These are phyloP conservation scores for Solanum bukasovii DNA, from an alignment of 257 asterid species.

Conservation along the genomic window DNA sequence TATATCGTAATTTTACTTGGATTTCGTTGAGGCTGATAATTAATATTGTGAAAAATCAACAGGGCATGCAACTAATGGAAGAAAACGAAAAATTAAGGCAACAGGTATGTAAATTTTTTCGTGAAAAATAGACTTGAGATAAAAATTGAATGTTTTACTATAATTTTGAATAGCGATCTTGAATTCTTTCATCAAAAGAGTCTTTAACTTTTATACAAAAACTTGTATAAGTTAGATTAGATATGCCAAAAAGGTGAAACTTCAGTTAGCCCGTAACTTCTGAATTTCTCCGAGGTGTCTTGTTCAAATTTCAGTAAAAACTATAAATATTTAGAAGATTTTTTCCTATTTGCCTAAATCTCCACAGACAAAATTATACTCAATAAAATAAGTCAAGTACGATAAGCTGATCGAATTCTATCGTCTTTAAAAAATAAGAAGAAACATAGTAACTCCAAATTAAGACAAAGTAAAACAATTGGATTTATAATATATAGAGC, in stretches of 20 bases:
- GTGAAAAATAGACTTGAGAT: too few species aligned
- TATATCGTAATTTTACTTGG: background rate
- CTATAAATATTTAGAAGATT: background rate
- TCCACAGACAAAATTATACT: background rate
- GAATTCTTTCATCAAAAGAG: too few species aligned
- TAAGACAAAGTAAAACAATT: background rate
- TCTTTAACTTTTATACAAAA: too few species aligned
- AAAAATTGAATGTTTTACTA: background rate
- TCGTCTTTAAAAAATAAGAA: background rate
- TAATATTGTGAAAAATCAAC: background rate
- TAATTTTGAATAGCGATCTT: too few species aligned
- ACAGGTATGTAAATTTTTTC: slow-evolving; percentile 22
- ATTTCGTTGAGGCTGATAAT: background rate
- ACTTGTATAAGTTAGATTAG: too few species aligned
- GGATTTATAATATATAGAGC: background rate
- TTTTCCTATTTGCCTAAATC: background rate
- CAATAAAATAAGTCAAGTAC: background rate
- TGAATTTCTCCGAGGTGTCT: background rate
- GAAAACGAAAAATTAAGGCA: slow-evolving; percentile 51
- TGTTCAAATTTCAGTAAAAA: background rate
- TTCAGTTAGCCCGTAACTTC: rapidly evolving
- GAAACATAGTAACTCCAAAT: background rate
- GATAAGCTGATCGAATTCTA: too few species aligned
- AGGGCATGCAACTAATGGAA: slow-evolving; percentile 67
- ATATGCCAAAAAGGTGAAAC: too few species aligned